phyloP scores from a whole-genome alignment of 2,329 filamentous ascomycete genomes.

The Alternaria longipes region DNA sequence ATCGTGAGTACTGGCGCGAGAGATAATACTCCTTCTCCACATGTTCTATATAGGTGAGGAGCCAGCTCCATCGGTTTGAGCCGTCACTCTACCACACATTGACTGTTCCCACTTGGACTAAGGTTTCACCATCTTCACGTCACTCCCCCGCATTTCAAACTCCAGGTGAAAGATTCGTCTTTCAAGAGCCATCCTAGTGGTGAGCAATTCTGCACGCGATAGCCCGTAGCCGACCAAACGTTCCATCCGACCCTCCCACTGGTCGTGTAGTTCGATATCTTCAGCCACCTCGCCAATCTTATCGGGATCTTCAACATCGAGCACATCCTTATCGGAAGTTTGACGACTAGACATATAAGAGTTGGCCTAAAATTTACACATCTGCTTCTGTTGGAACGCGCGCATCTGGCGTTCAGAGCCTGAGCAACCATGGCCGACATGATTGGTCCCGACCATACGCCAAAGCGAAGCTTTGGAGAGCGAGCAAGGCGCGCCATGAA shows the following conservation, averaged over 20 bases:
- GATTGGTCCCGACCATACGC: constrained; percentile 55
- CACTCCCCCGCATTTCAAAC: constrained; percentile 33
- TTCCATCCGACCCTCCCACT: constrained; percentile 9
- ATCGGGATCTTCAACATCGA: constrained; percentile 21
- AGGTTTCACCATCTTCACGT: constrained; percentile 15
- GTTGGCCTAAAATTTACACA: background rate
- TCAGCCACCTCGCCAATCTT: constrained; percentile 30
- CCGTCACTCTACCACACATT: constrained; percentile 16
- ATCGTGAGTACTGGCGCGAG: constrained; percentile 40
- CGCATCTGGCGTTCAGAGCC: background rate
- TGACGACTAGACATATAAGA: background rate
- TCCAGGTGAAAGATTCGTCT: constrained; percentile 19
- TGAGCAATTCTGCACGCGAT: constrained; percentile 20
- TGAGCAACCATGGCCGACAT: constrained; percentile 45
- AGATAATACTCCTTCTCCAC: constrained; percentile 32
- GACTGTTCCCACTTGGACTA: constrained; percentile 3
- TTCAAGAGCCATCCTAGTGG: constrained; percentile 22
- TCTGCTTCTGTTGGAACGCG: background rate
- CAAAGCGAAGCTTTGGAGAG: constrained; percentile 54
- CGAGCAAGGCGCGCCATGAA: constrained; percentile 53
- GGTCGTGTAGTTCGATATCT: constrained; percentile 24
- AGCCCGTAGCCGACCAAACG: constrained; percentile 7
- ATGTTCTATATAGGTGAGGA: constrained; percentile 24
- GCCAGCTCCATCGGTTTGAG: constrained; percentile 1
- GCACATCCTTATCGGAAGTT: constrained; percentile 25